A percentile compares a stretch with the other conserved stretches of the same genome.
Evolutionary conservation across 257 asterid genomes (phyloP).

Genomic region (Solanum neorickii): DNA sequence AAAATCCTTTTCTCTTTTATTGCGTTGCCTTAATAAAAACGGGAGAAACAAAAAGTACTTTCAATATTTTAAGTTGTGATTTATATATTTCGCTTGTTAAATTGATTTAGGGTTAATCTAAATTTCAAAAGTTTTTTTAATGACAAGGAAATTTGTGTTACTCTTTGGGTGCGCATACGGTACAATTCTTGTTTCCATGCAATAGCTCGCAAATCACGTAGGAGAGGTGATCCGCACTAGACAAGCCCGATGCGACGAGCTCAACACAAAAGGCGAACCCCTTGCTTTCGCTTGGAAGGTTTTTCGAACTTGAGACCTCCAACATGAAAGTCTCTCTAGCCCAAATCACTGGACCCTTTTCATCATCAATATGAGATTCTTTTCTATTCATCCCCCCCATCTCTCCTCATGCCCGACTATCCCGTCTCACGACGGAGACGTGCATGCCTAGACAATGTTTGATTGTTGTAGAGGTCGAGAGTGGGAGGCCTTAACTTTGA

Average conservation of each 20-base stretch:
- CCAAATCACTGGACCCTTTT: background rate
- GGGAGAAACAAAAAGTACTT: background rate
- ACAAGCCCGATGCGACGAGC: too few relatives aligned
- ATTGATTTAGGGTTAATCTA: accelerated
- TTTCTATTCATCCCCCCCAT: background rate
- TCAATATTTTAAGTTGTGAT: background rate
- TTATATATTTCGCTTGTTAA: background rate
- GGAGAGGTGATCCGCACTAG: too few relatives aligned
- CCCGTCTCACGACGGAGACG: too few relatives aligned
- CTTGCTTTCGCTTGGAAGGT: too few relatives aligned
- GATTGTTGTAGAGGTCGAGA: background rate
- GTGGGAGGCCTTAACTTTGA: too few relatives aligned
- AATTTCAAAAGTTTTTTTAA: background rate
- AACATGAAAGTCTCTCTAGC: too few relatives aligned
- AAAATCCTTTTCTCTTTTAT: background rate
- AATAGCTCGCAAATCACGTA: too few relatives aligned
- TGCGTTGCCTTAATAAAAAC: background rate
- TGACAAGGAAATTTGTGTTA: accelerated
- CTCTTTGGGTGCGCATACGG: accelerated
- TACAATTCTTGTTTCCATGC: accelerated
- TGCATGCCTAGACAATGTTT: background rate
- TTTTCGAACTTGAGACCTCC: too few relatives aligned
- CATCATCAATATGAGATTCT: background rate
- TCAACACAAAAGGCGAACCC: too few relatives aligned
- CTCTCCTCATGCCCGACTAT: background rate